Evolutionary conservation across 805 yeast genomes (phyloP).

Genomic region (Lachancea lanzarotensis): DNA sequence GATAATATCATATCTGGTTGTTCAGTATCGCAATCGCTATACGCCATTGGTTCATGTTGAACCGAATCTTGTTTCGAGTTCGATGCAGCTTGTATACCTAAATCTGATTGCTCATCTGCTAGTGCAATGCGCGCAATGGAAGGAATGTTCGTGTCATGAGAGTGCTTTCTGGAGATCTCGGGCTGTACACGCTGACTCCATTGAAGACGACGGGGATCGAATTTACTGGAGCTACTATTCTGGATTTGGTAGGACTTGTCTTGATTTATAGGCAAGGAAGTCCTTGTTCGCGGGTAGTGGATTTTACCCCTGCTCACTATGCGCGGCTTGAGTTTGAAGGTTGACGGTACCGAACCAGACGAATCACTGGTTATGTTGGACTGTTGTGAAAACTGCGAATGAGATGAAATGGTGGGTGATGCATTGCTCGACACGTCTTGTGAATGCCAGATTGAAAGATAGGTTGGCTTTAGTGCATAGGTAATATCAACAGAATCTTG

Average conservation of each 20-base stretch:
- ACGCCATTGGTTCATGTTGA: no score
- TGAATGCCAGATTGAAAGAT: slow-evolving; percentile 29
- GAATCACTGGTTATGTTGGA: slow-evolving; percentile 14
- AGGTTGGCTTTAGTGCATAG: slow-evolving; percentile 17
- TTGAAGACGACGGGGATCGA: slow-evolving; percentile 24
- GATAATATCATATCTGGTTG: neutral
- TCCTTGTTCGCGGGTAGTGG: slow-evolving; percentile 1
- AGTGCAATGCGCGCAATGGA: slow-evolving; percentile 2
- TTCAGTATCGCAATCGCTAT: no score
- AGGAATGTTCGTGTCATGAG: neutral
- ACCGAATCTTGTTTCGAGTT: no score
- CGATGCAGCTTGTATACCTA: no score
- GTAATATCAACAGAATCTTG: slow-evolving; percentile 19
- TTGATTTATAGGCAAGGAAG: no score
- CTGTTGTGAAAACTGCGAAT: slow-evolving; percentile 24
- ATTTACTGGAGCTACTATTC: slow-evolving; percentile 1
- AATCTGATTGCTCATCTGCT: neutral
- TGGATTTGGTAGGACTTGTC: neutral
- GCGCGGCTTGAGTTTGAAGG: slow-evolving; percentile 27
- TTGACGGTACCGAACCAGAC: slow-evolving; percentile 8
- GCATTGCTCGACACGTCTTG: slow-evolving; percentile 20
- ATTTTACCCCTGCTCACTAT: slow-evolving; percentile 17
- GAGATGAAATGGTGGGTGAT: slow-evolving; percentile 22
- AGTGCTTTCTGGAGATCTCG: neutral
- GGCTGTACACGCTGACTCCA: slow-evolving; percentile 10